Evolutionary conservation across 768 basidiomycete genomes (phyloP).

Genomic region (Pisolithus orientalis): DNA sequence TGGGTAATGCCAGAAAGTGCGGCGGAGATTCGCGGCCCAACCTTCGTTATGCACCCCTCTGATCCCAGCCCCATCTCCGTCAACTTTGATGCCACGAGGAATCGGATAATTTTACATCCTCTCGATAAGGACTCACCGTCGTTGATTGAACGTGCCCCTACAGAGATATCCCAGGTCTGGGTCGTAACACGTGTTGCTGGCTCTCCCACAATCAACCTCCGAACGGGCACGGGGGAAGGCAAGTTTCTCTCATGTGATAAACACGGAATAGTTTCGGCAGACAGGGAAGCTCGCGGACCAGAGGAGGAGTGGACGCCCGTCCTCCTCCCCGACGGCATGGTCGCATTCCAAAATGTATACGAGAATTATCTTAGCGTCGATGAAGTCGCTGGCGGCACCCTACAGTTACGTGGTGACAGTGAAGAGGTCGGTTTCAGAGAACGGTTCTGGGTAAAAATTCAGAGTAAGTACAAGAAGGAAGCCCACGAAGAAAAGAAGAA

Average conservation of each 20-base stretch:
- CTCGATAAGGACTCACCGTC: constrained; percentile 56
- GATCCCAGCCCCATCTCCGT: constrained; percentile 72
- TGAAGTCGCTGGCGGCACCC: constrained; percentile 76
- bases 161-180: constrained; percentile 88
- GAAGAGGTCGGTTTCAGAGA: constrained; percentile 83
- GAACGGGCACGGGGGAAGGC: constrained; percentile 81
- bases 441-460: constrained; percentile 85
- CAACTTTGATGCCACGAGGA: constrained; percentile 73
- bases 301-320: constrained; percentile 94
- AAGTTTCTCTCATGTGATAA: constrained; percentile 88
- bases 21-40: constrained; percentile 79
- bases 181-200: constrained; percentile 84
- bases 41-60: constrained; percentile 78
- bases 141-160: constrained; percentile 63
- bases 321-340: constrained; percentile 76
- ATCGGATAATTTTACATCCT: constrained; percentile 58
- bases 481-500: constrained; percentile 71
- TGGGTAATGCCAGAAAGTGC: constrained; percentile 75
- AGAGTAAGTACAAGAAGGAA: constrained; percentile 84
- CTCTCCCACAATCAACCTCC: constrained; percentile 76
- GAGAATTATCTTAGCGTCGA: constrained; percentile 85
- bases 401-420: constrained; percentile 77
- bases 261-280: constrained; percentile 77
- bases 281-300: constrained; percentile 84
- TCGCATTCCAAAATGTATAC: constrained; percentile 83